These are phyloP conservation scores for Kwoniella pini DNA, from an alignment of 768 basidiomycete genomes.

Conservation along the genomic window DNA sequence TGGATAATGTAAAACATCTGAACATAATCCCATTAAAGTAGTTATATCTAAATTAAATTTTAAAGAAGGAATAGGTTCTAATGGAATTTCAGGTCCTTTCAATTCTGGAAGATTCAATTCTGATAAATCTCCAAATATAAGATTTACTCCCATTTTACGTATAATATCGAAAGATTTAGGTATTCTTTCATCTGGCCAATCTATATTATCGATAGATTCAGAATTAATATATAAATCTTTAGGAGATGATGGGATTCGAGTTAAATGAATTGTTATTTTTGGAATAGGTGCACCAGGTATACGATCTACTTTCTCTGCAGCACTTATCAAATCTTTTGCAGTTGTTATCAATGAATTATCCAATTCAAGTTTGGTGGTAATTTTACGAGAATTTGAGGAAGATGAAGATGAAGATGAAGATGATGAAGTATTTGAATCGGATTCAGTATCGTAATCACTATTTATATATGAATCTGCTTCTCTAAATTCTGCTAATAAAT, in stretches of 20 bases:
- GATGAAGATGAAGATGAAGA: not conserved
- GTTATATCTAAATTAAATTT: constrained; percentile 81
- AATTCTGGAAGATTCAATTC: constrained; percentile 8
- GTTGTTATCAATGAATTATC: constrained; percentile 73
- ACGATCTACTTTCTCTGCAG: constrained; percentile 64
- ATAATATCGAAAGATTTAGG: constrained; percentile 63
- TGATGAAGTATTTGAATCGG: constrained; percentile 14
- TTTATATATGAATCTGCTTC: constrained; percentile 79
- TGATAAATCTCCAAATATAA: constrained; percentile 62
- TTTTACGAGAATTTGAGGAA: not conserved
- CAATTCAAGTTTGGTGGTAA: constrained; percentile 46
- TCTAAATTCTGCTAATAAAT: constrained; percentile 74
- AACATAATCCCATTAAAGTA: constrained; percentile 76
- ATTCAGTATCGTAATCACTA: constrained; percentile 60
- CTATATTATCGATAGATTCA: not conserved
- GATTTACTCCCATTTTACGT: constrained; percentile 65
- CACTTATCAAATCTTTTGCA: constrained; percentile 67
- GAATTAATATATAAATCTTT: constrained; percentile 8
- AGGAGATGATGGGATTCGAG: constrained; percentile 60
- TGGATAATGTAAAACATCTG: constrained; percentile 73
- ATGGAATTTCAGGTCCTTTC: constrained; percentile 1
- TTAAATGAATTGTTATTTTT: constrained; percentile 64
- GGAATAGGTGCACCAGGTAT: constrained; percentile 52
- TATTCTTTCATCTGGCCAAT: constrained; percentile 60
- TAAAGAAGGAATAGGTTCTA: constrained; percentile 59